Evolutionary conservation across 2,329 filamentous ascomycete species (phyloP).

Genomic region (Pyrenophora graminea): DNA sequence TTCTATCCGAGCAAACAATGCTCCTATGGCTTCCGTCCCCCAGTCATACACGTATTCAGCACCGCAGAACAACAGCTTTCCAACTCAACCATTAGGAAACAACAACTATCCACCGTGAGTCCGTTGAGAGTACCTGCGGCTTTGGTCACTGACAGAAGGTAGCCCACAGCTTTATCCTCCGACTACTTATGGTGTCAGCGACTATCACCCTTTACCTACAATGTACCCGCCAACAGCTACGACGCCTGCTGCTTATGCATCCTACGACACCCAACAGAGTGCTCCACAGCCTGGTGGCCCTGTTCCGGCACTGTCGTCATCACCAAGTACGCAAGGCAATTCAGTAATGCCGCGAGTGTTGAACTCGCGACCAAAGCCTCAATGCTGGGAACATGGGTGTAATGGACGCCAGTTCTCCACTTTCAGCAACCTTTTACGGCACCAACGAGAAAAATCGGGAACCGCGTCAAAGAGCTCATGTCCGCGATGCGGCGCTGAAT

Average conservation of each 20-base stretch:
- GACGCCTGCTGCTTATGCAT: slow-evolving; percentile 36
- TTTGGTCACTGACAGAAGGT: slow-evolving; percentile 13
- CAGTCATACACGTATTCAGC: slow-evolving; percentile 41
- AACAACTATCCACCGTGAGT: slow-evolving; percentile 44
- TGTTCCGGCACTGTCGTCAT: slow-evolving; percentile 34
- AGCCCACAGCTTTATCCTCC: slow-evolving; percentile 42
- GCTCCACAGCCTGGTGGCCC: slow-evolving; percentile 23
- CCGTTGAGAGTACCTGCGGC: slow-evolving; percentile 1
- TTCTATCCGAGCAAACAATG: slow-evolving; percentile 35
- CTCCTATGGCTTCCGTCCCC: slow-evolving; percentile 31
- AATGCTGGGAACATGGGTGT: slow-evolving; percentile 97
- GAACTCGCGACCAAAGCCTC: slow-evolving; percentile 83
- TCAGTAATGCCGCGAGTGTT: slow-evolving; percentile 61
- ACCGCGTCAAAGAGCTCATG: slow-evolving; percentile 87
- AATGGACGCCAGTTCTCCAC: slow-evolving; percentile 95
- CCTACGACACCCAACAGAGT: slow-evolving; percentile 37
- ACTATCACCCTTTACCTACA: slow-evolving; percentile 41
- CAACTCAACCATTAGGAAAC: slow-evolving; percentile 33
- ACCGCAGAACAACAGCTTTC: slow-evolving; percentile 35
- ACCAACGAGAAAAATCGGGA: slow-evolving; percentile 93
- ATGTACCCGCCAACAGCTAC: slow-evolving; percentile 44
- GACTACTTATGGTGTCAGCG: slow-evolving; percentile 39
- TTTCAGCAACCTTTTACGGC: slow-evolving; percentile 89
- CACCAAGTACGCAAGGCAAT: slow-evolving; percentile 30
- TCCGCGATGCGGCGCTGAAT: slow-evolving; percentile 89